Conservation (phyloP, 139 green algal species). For the Chlorella sp. region DNA sequence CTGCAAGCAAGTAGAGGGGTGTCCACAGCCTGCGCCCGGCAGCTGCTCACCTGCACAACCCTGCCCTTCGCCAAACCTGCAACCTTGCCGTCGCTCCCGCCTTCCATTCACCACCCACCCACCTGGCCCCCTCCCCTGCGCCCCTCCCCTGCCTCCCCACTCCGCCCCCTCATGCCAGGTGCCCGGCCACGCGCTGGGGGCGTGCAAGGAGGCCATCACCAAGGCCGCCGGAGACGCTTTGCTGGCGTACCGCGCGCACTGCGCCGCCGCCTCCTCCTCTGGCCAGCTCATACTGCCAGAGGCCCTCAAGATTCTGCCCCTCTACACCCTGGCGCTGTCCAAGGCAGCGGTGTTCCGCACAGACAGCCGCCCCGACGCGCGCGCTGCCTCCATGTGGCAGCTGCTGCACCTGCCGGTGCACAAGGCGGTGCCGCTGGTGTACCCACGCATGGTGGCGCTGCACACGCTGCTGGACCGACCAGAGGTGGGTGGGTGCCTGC, state of each 20-base stretch:
- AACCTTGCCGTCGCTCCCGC: neutral
- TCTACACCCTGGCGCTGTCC: slow-evolving; percentile 81
- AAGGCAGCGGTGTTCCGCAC: slow-evolving; percentile 79
- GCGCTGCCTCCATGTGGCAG: slow-evolving; percentile 56
- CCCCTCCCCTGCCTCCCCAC: neutral
- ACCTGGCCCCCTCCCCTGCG: neutral
- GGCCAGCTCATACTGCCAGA: slow-evolving; percentile 94
- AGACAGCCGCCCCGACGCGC: slow-evolving; percentile 43
- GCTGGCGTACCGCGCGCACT: slow-evolving; percentile 81
- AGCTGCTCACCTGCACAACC: neutral
- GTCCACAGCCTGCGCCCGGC: too few relatives aligned
- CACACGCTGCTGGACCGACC: slow-evolving; percentile 34
- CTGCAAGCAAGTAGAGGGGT: too few relatives aligned
- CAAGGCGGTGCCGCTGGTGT: slow-evolving; percentile 65
- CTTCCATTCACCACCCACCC: neutral
- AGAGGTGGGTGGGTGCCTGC: neutral
- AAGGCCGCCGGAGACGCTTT: slow-evolving; percentile 57
- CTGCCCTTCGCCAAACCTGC: neutral
- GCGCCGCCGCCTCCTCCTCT: slow-evolving; percentile 57
- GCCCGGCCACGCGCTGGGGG: slow-evolving; percentile 50
- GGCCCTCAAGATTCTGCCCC: slow-evolving; percentile 90
- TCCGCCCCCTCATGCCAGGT: neutral
- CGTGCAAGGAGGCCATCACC: slow-evolving; percentile 67
- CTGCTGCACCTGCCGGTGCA: slow-evolving; percentile 67
- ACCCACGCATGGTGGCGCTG: slow-evolving; percentile 73